Percentiles rank a stretch among this genome's conserved stretches.
phyloP scores from a whole-genome alignment of 805 yeast species.

The Starmerella bombicola region DNA sequence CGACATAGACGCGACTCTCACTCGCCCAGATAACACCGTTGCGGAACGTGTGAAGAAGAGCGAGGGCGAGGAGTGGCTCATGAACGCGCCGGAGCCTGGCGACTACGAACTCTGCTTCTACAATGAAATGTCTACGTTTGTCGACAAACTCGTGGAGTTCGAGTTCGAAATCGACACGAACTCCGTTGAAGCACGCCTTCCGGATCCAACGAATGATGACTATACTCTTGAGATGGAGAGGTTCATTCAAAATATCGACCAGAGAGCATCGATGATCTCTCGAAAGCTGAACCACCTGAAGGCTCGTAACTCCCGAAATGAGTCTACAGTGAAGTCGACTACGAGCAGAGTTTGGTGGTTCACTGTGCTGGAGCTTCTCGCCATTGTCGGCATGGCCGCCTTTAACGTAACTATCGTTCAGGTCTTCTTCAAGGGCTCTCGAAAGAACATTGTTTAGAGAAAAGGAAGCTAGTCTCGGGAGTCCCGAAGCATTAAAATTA shows the following conservation, averaged over 20 bases:
- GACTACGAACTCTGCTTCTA: slow-evolving; percentile 82
- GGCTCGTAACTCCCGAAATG: slow-evolving; percentile 83
- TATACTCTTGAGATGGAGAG: slow-evolving; percentile 26
- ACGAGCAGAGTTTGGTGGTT: slow-evolving; percentile 67
- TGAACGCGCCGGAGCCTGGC: slow-evolving; percentile 52
- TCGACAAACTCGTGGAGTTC: slow-evolving; percentile 74
- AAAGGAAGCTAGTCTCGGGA: no score
- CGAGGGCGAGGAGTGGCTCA: slow-evolving; percentile 69
- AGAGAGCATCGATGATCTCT: slow-evolving; percentile 24
- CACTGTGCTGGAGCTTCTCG: slow-evolving; percentile 53
- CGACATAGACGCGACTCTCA: slow-evolving; percentile 56
- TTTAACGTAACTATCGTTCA: slow-evolving; percentile 74
- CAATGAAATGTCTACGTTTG: slow-evolving; percentile 67
- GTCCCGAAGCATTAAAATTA: no score
- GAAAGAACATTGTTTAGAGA: slow-evolving; percentile 26
- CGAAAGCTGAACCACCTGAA: slow-evolving; percentile 59
- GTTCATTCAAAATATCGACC: slow-evolving; percentile 25
- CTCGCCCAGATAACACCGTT: slow-evolving; percentile 44
- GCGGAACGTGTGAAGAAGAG: slow-evolving; percentile 46
- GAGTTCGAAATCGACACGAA: slow-evolving; percentile 42
- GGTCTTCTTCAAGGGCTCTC: slow-evolving; percentile 49
- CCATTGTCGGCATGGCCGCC: slow-evolving; percentile 66
- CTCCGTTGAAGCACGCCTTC: slow-evolving; percentile 48
- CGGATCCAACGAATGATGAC: slow-evolving; percentile 30
- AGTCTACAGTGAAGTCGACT: slow-evolving; percentile 72